Conservation (phyloP, 495 filamentous ascomycete genomes). For the Amphirosellinia nigrospora region DNA sequence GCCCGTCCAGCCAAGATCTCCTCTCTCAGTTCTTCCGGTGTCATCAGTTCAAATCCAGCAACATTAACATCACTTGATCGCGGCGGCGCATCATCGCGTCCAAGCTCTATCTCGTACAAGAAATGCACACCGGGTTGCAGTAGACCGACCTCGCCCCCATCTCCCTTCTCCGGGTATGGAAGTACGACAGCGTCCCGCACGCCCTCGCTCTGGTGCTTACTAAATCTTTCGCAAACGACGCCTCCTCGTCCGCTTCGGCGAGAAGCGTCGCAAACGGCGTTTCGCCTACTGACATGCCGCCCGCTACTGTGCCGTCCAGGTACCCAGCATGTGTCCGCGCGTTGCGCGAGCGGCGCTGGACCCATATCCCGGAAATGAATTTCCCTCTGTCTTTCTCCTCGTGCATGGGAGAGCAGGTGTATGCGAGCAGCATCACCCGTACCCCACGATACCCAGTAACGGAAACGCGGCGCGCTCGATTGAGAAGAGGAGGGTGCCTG, state of each 20-base stretch:
- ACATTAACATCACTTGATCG: conserved; percentile 49
- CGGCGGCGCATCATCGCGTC: conserved; percentile 37
- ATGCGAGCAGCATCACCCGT: conserved; percentile 51
- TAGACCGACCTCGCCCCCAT: conserved; percentile 46
- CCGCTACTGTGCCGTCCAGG: conserved; percentile 55
- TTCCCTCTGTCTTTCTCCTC: background rate
- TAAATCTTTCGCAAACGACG: conserved; percentile 40
- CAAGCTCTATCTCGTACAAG: conserved; percentile 49
- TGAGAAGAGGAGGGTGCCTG: conserved; percentile 30
- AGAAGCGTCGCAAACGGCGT: conserved; percentile 46
- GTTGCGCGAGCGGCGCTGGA: conserved; percentile 42
- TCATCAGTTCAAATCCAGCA: conserved; percentile 49
- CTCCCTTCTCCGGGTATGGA: conserved; percentile 29
- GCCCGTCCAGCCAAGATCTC: conserved; percentile 47
- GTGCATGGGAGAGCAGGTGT: conserved; percentile 20
- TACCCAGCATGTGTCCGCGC: conserved; percentile 50
- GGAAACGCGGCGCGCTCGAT: conserved; percentile 35
- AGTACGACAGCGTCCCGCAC: conserved; percentile 41
- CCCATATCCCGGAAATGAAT: conserved; percentile 47
- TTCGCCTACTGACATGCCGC: conserved; percentile 43
- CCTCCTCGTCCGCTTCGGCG: conserved; percentile 52
- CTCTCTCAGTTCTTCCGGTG: conserved; percentile 43
- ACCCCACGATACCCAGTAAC: conserved; percentile 51
- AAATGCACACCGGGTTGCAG: conserved; percentile 49
- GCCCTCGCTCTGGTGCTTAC: conserved; percentile 26